Conservation (phyloP, 2,329 filamentous ascomycete species). For the Mariannaea sp. region DNA sequence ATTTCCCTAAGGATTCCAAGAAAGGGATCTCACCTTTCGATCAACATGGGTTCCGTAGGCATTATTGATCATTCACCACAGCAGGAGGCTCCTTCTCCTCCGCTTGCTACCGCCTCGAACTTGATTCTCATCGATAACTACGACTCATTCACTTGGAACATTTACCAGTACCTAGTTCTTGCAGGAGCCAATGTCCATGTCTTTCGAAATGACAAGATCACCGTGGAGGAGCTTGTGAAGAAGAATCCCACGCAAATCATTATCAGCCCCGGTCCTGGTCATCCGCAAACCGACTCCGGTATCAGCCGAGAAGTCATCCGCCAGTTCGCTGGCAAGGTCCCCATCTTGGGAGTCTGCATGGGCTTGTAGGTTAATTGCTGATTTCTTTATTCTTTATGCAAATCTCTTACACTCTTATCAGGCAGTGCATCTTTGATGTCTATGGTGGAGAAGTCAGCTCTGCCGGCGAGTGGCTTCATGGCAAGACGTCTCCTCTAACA, state of each 20-base stretch:
- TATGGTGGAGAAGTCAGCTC: constrained; percentile 91
- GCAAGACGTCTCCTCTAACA: constrained; percentile 89
- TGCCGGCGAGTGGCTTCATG: constrained; percentile 94
- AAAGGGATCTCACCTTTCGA: not conserved
- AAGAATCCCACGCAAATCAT: constrained; percentile 92
- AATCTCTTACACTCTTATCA: constrained; percentile 40
- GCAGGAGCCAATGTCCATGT: constrained; percentile 92
- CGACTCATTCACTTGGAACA: constrained; percentile 99
- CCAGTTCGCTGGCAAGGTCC: constrained; percentile 92
- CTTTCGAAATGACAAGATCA: constrained; percentile 89
- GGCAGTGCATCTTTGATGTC: constrained; percentile 93
- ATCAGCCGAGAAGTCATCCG: constrained; percentile 90
- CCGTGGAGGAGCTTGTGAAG: constrained; percentile 79
- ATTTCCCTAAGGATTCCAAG: not conserved
- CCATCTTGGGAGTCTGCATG: constrained; percentile 98
- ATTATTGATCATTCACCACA: constrained; percentile 83
- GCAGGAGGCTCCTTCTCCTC: constrained; percentile 75
- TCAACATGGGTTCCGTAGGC: constrained; percentile 54
- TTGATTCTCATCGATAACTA: constrained; percentile 98
- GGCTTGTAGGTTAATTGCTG: constrained; percentile 68
- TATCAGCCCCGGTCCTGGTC: constrained; percentile 91
- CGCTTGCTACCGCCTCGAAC: constrained; percentile 81
- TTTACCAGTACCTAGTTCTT: constrained; percentile 97
- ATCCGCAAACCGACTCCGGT: constrained; percentile 88
- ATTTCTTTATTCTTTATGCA: constrained; percentile 2